Percentiles rank a stretch among this genome's conserved stretches.
These are phyloP conservation scores for Nannizzia gypsea DNA, from an alignment of 2,329 filamentous ascomycete genomes.

Conservation along the genomic window DNA sequence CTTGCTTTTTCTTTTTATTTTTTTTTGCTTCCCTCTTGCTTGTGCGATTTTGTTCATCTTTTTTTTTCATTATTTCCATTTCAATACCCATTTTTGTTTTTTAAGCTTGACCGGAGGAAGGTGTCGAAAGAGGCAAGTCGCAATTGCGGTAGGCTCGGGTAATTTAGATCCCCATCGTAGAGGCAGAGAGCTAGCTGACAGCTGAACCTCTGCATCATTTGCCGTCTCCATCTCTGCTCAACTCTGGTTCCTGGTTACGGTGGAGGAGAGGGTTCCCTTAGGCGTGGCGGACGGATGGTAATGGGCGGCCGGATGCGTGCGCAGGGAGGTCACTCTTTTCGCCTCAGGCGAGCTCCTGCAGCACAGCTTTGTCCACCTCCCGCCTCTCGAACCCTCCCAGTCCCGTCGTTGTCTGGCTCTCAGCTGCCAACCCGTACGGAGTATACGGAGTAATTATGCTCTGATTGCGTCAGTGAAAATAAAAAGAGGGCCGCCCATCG, in stretches of 20 bases:
- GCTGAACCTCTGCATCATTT: neutral
- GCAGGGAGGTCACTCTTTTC: neutral
- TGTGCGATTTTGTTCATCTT: neutral
- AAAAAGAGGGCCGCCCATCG: neutral
- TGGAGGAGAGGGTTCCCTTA: neutral
- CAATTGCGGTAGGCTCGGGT: neutral
- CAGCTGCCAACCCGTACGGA: neutral
- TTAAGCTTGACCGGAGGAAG: neutral
- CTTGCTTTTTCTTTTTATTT: neutral
- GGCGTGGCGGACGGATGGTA: slow-evolving; percentile 1
- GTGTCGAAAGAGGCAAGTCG: neutral
- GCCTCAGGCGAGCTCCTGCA: neutral
- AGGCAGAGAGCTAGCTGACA: neutral
- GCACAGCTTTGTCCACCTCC: neutral
- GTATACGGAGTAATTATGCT: neutral
- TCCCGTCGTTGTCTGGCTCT: neutral
- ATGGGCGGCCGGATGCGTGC: slow-evolving; percentile 1
- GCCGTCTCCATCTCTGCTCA: neutral
- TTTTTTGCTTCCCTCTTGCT: neutral
- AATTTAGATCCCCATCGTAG: neutral
- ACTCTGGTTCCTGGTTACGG: neutral
- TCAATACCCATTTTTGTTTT: neutral
- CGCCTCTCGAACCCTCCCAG: neutral
- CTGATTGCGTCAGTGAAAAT: neutral
- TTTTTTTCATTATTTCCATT: neutral